Percentiles rank a stretch among this genome's conserved stretches.
phyloP scores from a whole-genome alignment of 2,329 filamentous ascomycete species.

The Ophioceras dolichostomum region DNA sequence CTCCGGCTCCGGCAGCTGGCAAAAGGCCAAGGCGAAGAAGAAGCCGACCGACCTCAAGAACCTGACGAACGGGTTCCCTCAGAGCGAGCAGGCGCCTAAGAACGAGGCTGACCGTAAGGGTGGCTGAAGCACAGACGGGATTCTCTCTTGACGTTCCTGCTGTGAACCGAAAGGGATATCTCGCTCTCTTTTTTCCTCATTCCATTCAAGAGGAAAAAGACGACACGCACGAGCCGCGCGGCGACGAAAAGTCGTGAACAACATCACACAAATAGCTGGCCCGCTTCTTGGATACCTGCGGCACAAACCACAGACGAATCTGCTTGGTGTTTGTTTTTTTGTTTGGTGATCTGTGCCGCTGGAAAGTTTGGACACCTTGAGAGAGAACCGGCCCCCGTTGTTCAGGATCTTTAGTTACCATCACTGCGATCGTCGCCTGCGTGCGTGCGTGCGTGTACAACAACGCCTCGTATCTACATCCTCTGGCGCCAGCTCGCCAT shows the following conservation, averaged over 20 bases:
- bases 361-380: background rate
- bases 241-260: background rate
- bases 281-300: conserved; percentile 4
- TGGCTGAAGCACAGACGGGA: conserved; percentile 32
- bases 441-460: background rate
- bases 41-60: conserved; percentile 37
- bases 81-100: conserved; percentile 42
- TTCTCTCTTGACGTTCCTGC: background rate
- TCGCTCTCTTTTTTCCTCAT: too few relatives aligned
- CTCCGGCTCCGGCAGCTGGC: conserved; percentile 31
- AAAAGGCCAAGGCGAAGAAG: conserved; percentile 45
- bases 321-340: too few relatives aligned
- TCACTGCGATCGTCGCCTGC: background rate
- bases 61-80: conserved; percentile 24
- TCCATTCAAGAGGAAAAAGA: too few relatives aligned
- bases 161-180: background rate
- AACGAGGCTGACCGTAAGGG: conserved; percentile 51
- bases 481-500: too few relatives aligned
- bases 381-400: too few relatives aligned
- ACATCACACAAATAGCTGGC: background rate
- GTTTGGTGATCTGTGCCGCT: background rate
- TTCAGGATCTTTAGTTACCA: background rate
- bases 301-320: too few relatives aligned
- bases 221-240: too few relatives aligned
- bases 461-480: background rate